Evolutionary conservation across 805 yeast genomes (phyloP).

Genomic region (Wickerhamiella siamensis): DNA sequence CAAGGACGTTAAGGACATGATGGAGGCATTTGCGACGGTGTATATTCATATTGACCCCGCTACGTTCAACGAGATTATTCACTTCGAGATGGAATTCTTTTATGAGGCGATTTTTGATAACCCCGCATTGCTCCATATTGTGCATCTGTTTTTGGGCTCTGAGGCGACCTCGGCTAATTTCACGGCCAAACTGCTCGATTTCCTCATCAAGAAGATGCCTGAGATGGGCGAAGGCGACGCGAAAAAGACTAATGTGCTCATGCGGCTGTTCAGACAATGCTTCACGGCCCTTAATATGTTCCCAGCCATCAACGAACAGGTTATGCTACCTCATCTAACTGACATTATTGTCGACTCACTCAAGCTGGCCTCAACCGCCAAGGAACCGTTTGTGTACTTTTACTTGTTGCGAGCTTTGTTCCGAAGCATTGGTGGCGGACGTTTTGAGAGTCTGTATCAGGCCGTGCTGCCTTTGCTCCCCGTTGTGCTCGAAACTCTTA

Average conservation of each 20-base stretch:
- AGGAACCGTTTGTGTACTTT: conserved; percentile 83
- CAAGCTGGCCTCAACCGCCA: conserved; percentile 65
- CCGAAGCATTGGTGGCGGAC: conserved; percentile 91
- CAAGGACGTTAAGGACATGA: conserved; percentile 84
- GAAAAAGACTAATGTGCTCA: conserved; percentile 62
- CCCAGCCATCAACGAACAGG: conserved; percentile 72
- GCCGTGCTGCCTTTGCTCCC: conserved; percentile 87
- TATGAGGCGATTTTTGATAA: conserved; percentile 69
- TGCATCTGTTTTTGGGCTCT: conserved; percentile 85
- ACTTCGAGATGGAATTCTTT: conserved; percentile 60
- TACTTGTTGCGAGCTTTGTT: conserved; percentile 77
- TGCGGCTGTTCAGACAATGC: conserved; percentile 77
- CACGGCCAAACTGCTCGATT: conserved; percentile 67
- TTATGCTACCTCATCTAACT: conserved; percentile 75
- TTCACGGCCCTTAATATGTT: conserved; percentile 92
- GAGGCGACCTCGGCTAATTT: conserved; percentile 91
- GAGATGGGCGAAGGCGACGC: conserved; percentile 72
- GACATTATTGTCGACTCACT: conserved; percentile 69
- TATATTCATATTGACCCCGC: conserved; percentile 91
- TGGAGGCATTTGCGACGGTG: conserved; percentile 90
- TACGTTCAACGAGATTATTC: conserved; percentile 84
- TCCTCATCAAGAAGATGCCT: conserved; percentile 55
- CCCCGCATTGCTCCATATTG: conserved; percentile 75
- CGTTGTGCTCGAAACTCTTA: conserved; percentile 69
- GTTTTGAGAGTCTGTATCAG: conserved; percentile 84